Base-by-base conservation (phyloP, 2,329 filamentous ascomycete genomes). In the Talaromyces sp. region DNA sequence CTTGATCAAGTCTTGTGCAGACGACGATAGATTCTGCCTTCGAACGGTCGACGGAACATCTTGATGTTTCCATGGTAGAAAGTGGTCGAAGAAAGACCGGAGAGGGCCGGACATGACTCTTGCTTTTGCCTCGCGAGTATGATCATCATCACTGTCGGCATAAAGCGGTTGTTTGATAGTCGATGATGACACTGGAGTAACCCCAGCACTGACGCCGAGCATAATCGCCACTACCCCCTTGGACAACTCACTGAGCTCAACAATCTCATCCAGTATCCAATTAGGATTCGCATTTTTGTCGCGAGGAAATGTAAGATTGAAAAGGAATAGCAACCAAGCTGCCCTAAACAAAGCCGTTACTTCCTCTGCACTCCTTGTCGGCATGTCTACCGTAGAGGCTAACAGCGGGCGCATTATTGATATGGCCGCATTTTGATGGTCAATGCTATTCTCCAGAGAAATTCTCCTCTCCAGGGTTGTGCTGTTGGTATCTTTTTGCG, bases 161-260 rank as follows among this genome's bases (percentile, higher is more conserved):
- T 35, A 17, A 9, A 41, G 9, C 9, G 11, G 33, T 57, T 39
- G 11, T 25, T 57, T 25, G 17, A 17, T 22, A 59, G 13, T 7
- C 27, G 25, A 43, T 33, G 19, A 5, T 17, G 39, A 22, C 13
- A 17, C 7, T 13, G 41, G 10, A 13, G 41, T 2, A 35, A 27
- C 25, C 22, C 27, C 41, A 61, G 54, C 56, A 35, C 43, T 19
- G 2, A 27, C 25, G 7, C 54, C 45, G 0, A 50, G 9, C n/a
- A 64, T 60, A 15, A 64, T 35, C 2, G 57, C 62, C 3, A 64
- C 56, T 41, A 64, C 62, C 1, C 62, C 62, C 35, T 64, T 64
- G 10, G 56, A 47, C 25, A 64, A 33, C 3, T 64, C 62, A 11
- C 62, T 64, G 11, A 64, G 56, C n/a, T 60, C 45, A 19, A 64